A percentile compares a stretch with the other conserved stretches of the same genome.
Evolutionary conservation across 345 rosid species (phyloP).

Genomic region (Lepidium africanum): DNA sequence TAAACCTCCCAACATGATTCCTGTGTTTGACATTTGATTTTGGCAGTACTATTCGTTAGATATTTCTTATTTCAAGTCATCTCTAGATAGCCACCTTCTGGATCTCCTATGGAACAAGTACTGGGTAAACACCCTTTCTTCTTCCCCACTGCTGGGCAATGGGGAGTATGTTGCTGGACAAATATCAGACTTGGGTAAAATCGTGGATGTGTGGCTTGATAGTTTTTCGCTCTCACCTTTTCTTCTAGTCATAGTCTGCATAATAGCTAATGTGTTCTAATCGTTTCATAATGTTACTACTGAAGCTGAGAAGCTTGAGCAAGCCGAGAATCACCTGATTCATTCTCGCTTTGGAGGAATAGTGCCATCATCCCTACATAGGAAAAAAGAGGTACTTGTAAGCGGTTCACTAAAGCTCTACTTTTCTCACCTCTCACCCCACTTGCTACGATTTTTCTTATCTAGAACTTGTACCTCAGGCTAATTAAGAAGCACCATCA

Average conservation of each 20-base stretch:
- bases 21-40: conserved; percentile 7
- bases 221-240: neutral
- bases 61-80: conserved; percentile 92
- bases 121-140: conserved; percentile 37
- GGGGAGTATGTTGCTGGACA: conserved; percentile 99
- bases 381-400: conserved; percentile 78
- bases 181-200: conserved; percentile 91
- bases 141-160: conserved; percentile 94
- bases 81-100: conserved; percentile 93
- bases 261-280: neutral
- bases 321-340: conserved; percentile 79
- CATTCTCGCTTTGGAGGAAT: conserved; percentile 68
- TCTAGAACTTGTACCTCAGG: neutral
- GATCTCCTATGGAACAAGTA: conserved; percentile 32
- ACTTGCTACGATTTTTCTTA: neutral
- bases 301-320: conserved; percentile 95
- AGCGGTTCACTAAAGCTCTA: neutral
- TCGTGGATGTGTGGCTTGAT: neutral
- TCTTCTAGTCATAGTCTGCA: neutral
- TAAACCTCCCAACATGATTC: neutral
- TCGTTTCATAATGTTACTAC: neutral
- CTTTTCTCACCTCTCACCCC: neutral
- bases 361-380: conserved; percentile 53
- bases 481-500: neutral
- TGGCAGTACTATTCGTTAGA: conserved; percentile 88